phyloP scores from a whole-genome alignment of 169 alveolate species.

The Ichthyophthirius multifiliis region DNA sequence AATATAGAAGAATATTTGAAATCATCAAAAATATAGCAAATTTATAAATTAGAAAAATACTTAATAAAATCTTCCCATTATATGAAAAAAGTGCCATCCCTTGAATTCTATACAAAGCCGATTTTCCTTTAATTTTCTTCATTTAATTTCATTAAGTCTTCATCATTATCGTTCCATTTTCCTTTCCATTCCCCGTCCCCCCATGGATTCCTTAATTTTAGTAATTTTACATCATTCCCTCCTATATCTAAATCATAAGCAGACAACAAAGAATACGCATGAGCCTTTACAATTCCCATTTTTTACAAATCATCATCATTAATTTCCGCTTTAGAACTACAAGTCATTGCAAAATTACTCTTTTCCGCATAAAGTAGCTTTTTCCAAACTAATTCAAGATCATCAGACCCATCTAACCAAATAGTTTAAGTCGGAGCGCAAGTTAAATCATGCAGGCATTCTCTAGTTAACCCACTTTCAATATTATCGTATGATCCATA shows the following conservation, averaged over 20 bases:
- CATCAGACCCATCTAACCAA: not conserved
- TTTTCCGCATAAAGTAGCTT: conserved; percentile 38
- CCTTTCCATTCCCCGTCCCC: conserved; percentile 86
- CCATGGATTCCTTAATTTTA: conserved; percentile 89
- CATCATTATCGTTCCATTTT: conserved; percentile 86
- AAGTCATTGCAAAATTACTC: conserved; percentile 11
- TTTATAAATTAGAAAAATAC: too few relatives aligned
- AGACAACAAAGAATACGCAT: conserved; percentile 83
- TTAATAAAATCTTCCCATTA: too few relatives aligned
- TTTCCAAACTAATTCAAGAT: not conserved
- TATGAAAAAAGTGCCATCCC: too few relatives aligned
- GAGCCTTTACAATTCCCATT: conserved; percentile 76
- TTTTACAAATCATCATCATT: conserved; percentile 52
- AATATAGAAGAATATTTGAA: too few relatives aligned
- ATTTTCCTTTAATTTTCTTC: too few relatives aligned
- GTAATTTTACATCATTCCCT: conserved; percentile 55
- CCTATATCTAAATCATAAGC: conserved; percentile 47
- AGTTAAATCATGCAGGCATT: not conserved
- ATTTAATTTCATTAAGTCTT: too few relatives aligned
- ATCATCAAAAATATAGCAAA: too few relatives aligned
- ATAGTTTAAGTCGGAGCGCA: not conserved
- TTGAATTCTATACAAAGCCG: too few relatives aligned
- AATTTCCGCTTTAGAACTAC: conserved; percentile 2
- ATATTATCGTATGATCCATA: conserved; percentile 66
- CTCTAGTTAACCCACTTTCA: conserved; percentile 51